Conservation (phyloP, 768 basidiomycete species). For the Podaxis sp. region DNA sequence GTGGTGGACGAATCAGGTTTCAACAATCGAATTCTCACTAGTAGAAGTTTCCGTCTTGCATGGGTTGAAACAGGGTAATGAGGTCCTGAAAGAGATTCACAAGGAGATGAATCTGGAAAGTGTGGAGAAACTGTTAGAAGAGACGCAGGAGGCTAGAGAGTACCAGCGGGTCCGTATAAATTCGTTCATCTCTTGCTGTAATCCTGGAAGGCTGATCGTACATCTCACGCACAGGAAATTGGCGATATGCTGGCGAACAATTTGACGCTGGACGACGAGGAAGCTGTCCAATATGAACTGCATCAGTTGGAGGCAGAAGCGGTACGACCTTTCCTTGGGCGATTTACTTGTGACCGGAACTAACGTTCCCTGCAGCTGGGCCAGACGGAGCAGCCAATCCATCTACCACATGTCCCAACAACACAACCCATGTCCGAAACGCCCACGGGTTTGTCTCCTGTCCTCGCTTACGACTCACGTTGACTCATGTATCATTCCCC, state of each 20-base stretch:
- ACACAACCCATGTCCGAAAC: conserved; percentile 35
- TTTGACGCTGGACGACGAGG: conserved; percentile 88
- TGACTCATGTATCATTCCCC: neutral
- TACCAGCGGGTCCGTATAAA: conserved; percentile 70
- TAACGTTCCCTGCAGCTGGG: conserved; percentile 28
- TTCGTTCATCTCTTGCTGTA: neutral
- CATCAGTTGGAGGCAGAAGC: conserved; percentile 61
- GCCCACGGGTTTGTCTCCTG: conserved; percentile 30
- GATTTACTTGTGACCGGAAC: neutral
- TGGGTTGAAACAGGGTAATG: conserved; percentile 91
- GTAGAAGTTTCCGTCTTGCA: conserved; percentile 91
- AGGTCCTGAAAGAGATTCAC: conserved; percentile 91
- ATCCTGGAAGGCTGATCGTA: neutral
- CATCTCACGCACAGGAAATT: conserved; percentile 67
- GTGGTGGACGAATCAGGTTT: conserved; percentile 57
- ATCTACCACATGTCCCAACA: conserved; percentile 58
- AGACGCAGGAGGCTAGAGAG: conserved; percentile 89
- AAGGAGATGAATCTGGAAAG: conserved; percentile 89
- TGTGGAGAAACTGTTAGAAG: conserved; percentile 92
- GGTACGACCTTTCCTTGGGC: conserved; percentile 37
- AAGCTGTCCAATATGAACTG: conserved; percentile 87
- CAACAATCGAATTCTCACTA: conserved; percentile 94
- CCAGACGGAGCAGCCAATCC: conserved; percentile 29
- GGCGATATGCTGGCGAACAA: conserved; percentile 81
- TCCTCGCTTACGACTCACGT: neutral